Evolutionary conservation across 169 alveolate genomes (phyloP), one percentile per base, ranked within the genome.

Genomic region (Eimeria tenella): DNA sequence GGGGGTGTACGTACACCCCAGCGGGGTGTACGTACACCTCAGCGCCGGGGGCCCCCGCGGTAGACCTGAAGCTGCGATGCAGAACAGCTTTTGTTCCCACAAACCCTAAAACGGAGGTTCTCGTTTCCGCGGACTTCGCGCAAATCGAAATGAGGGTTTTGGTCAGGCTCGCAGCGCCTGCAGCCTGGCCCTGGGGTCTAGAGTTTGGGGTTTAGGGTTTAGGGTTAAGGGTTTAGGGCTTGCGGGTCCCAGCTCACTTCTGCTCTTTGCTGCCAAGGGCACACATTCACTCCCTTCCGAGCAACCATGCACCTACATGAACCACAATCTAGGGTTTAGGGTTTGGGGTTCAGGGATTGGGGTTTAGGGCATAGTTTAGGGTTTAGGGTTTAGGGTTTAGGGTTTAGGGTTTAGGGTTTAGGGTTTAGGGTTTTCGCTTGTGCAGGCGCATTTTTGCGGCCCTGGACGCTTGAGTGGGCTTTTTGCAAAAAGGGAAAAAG

Each of bases 111-210:
- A 52, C 82, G 21, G 73, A 87, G 11, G 83, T 53, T 10, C 93
- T 87, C n/a, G 52, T 94, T 17, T 60, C 94, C 50, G 96, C 86
- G 4, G 96, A 86, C 89, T 86, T 62, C 58, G 55, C 93, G 52
- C 94, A 87, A 75, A 79, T 94, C 31, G 94, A 94, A 68, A 86
- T 94, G 86, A 15, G 94, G 49, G 90, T 94, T 21, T 53, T 94
- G 73, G 94, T 89, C 55, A 17, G 82, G n/a, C 19, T 25, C 4
- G 65, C 42, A 50, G 25, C 19, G 55, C 4, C 53, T 31, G 56
- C 42, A 0, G 50, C 50, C 19, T 13, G 21, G 1, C 11, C 68
- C 23, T 10, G 25, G n/a, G 62, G 63, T 31, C 31, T 8, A 74
- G 84, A 60, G 63, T 74, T 17, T 49, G 42, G 86, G 68, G 65